Percentiles rank a stretch among this genome's conserved stretches.
Evolutionary conservation across 345 rosid genomes (phyloP).

Genomic region (Camelina neglecta): DNA sequence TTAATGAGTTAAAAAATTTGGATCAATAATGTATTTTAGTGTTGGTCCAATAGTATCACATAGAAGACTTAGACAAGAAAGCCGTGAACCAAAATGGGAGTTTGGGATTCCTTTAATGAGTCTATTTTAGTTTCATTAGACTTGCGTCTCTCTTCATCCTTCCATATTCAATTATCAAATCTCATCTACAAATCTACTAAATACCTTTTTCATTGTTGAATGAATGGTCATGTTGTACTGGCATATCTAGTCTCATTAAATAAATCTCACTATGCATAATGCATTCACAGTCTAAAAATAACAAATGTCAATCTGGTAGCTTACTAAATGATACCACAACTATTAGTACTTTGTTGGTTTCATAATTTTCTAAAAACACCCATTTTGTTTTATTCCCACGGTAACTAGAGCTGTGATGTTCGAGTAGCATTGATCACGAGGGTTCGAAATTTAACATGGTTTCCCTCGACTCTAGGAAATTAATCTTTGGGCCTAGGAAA

Average conservation of each 20-base stretch:
- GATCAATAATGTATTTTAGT: too few species aligned
- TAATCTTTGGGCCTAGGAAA: too few species aligned
- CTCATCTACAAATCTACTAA: background rate
- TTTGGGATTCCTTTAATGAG: background rate
- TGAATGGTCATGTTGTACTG: constrained; percentile 11
- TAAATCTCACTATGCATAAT: background rate
- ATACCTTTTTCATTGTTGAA: background rate
- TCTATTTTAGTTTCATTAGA: background rate
- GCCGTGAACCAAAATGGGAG: too few species aligned
- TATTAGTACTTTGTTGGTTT: background rate
- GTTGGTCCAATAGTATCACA: too few species aligned
- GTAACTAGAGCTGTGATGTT: too few species aligned
- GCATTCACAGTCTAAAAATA: background rate
- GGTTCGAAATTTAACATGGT: too few species aligned
- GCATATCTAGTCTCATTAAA: background rate
- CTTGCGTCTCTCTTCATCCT: background rate
- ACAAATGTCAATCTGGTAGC: background rate
- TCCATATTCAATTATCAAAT: background rate
- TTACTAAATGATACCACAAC: background rate
- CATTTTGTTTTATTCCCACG: background rate
- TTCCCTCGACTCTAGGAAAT: too few species aligned
- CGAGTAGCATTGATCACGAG: too few species aligned
- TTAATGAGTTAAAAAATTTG: background rate
- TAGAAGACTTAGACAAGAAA: too few species aligned
- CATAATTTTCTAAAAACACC: background rate